Conservation (phyloP, 1,284 basidiomycete species). For the Peniophora sp. region DNA sequence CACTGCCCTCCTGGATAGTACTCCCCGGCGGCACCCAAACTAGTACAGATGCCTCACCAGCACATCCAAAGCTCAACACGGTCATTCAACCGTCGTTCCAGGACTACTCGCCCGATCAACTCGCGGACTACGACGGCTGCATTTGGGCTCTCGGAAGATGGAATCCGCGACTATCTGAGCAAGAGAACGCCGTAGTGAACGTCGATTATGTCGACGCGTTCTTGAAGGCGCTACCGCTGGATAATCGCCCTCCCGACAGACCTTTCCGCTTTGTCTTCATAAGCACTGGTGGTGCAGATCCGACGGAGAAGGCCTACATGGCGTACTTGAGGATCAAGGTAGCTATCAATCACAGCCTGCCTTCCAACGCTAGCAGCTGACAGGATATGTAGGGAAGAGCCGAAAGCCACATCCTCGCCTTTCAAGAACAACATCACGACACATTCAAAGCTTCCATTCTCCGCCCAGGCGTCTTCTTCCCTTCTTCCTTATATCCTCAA, state of each 20-base stretch:
- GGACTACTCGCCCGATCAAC: slow-evolving; percentile 23
- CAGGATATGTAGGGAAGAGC: slow-evolving; percentile 14
- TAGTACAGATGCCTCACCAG: not conserved
- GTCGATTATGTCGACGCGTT: slow-evolving; percentile 25
- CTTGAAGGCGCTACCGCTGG: slow-evolving; percentile 21
- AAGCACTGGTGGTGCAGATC: slow-evolving; percentile 22
- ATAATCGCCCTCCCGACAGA: slow-evolving; percentile 13
- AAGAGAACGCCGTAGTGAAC: slow-evolving; percentile 27
- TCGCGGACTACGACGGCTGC: slow-evolving; percentile 27
- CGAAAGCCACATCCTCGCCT: slow-evolving; percentile 15
- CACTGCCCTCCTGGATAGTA: slow-evolving; percentile 24
- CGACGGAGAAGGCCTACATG: slow-evolving; percentile 17
- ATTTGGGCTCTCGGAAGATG: slow-evolving; percentile 29
- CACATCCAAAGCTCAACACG: slow-evolving; percentile 16
- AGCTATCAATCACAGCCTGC: no score
- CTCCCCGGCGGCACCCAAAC: slow-evolving; percentile 19
- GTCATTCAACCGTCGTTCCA: slow-evolving; percentile 26
- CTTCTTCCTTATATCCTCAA: slow-evolving; percentile 18
- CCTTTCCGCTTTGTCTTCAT: slow-evolving; percentile 24
- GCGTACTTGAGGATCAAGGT: slow-evolving; percentile 27
- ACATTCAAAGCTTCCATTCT: slow-evolving; percentile 15
- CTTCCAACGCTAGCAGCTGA: no score
- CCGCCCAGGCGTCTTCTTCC: slow-evolving; percentile 25
- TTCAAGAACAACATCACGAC: slow-evolving; percentile 6
- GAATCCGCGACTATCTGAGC: slow-evolving; percentile 22